phyloP scores from a whole-genome alignment of 2,329 filamentous ascomycete genomes.

The Hirsutella rhossiliensis region DNA sequence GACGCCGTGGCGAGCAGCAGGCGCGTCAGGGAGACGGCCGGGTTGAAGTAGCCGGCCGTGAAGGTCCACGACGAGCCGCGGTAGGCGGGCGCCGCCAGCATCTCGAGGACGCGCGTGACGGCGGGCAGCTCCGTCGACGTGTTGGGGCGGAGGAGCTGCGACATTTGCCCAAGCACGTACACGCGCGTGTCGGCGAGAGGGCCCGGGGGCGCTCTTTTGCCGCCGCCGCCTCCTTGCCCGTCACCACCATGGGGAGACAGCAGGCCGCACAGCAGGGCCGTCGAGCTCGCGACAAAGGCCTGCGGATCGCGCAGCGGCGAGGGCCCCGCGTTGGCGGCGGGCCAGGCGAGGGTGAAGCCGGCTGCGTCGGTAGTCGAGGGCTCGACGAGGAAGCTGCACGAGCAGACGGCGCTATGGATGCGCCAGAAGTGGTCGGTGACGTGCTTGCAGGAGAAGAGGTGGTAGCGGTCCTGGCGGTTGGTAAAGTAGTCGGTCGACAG shows the following conservation, averaged over 20 bases:
- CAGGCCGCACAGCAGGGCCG: constrained; percentile 52
- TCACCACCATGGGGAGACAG: constrained; percentile 30
- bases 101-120: constrained; percentile 60
- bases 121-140: constrained; percentile 82
- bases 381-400: constrained; percentile 68
- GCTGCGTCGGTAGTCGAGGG: constrained; percentile 41
- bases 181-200: constrained; percentile 52
- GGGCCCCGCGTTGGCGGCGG: constrained; percentile 57
- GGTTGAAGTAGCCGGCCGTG: constrained; percentile 97
- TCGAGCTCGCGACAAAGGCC: constrained; percentile 59
- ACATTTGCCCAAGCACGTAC: constrained; percentile 81
- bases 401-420: constrained; percentile 66
- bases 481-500: constrained; percentile 92
- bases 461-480: constrained; percentile 88
- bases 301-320: constrained; percentile 60
- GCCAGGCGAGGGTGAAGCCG: constrained; percentile 61
- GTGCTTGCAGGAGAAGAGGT: constrained; percentile 69
- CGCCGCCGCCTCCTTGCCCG: neutral
- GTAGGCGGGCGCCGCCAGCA: constrained; percentile 52
- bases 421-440: constrained; percentile 73
- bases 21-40: constrained; percentile 69
- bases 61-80: constrained; percentile 78
- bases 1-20: constrained; percentile 67
- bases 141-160: constrained; percentile 67
- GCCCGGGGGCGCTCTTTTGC: constrained; percentile 3